Evolutionary conservation across 2,329 filamentous ascomycete species (phyloP), one percentile per base, ranked within the genome.

Genomic region (Neopestalotiopsis sp.): DNA sequence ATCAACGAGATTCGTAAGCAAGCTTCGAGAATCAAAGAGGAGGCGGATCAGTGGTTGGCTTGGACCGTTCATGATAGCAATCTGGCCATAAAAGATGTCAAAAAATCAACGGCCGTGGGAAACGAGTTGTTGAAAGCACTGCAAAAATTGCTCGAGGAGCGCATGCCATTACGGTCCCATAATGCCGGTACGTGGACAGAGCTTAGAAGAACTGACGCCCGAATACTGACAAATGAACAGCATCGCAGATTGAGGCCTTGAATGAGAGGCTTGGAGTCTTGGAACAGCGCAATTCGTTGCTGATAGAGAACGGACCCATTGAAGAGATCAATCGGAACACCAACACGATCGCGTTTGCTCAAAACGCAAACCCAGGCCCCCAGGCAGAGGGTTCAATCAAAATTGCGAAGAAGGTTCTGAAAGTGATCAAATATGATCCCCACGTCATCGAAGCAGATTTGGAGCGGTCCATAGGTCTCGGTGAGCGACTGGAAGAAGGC

Each of bases 401-500:
- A 42, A 24, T 14, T n/a, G 62, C 20, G 2, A 14, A 49, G 12
- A 65, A 20, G 2, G 10, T 65, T 6, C 62, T n/a, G 1, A 20
- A 45, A 7, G 4, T 28, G n/a, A 65, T 65, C 24, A n/a, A n/a
- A 56, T 65, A 52, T 6, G 62, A 65, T 24, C 62, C 62, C 3
- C n/a, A 52, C 7, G 14, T 52, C 20, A 30, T 52, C 30, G n/a
- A 49, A 30, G 17, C 10, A 40, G 62, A 65, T n/a, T 4, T 65
- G n/a, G 24, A 52, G 40, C 52, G 4, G 4, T 65, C n/a, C 38
- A 10, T 30, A 10, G 17, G 4, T 2, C 4, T 49, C n/a, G 66
- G 58, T 13, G 30, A 12, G 17, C 13, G 20, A 6, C 38, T 72
- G 4, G 68, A 69, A 20, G 69, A 69, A 32, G 30, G 4, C 3